Conservation (phyloP, 2,329 filamentous ascomycete species). For the Colletotrichum lupini region DNA sequence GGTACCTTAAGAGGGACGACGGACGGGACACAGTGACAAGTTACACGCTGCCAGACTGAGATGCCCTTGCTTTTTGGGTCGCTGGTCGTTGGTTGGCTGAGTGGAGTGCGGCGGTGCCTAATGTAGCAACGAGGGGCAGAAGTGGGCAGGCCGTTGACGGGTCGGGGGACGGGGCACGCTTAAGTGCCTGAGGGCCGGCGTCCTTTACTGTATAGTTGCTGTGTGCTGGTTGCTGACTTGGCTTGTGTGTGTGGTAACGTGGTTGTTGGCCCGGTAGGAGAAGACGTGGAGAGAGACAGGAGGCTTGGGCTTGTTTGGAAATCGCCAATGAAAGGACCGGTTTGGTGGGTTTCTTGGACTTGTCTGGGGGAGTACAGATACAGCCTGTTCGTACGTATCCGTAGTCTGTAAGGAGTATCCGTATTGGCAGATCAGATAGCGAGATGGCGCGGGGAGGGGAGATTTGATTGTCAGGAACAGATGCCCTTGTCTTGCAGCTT, state of each 20-base stretch:
- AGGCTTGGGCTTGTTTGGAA: conserved; percentile 13
- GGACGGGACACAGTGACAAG: not conserved
- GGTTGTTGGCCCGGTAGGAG: not conserved
- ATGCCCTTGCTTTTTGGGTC: conserved; percentile 7
- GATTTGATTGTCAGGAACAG: conserved; percentile 5
- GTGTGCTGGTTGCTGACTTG: not conserved
- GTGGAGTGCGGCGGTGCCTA: conserved; percentile 25
- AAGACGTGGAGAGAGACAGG: not conserved
- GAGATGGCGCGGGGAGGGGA: not conserved
- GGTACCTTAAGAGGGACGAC: not conserved
- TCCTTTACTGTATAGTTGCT: not conserved
- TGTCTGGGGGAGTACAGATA: not conserved
- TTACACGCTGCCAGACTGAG: no score
- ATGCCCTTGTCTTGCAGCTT: not conserved
- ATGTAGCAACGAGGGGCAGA: conserved; percentile 36
- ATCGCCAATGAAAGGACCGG: conserved; percentile 9
- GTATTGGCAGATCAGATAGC: not conserved
- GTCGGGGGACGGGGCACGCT: not conserved
- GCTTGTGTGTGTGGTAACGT: not conserved
- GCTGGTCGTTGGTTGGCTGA: conserved; percentile 32
- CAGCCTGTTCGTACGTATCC: no score
- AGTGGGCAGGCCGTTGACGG: conserved; percentile 24
- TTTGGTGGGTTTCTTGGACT: not conserved
- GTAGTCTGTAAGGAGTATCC: not conserved
- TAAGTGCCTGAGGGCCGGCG: not conserved